Evolutionary conservation across 768 basidiomycete species (phyloP).

Genomic region (Leccinellum albellum): DNA sequence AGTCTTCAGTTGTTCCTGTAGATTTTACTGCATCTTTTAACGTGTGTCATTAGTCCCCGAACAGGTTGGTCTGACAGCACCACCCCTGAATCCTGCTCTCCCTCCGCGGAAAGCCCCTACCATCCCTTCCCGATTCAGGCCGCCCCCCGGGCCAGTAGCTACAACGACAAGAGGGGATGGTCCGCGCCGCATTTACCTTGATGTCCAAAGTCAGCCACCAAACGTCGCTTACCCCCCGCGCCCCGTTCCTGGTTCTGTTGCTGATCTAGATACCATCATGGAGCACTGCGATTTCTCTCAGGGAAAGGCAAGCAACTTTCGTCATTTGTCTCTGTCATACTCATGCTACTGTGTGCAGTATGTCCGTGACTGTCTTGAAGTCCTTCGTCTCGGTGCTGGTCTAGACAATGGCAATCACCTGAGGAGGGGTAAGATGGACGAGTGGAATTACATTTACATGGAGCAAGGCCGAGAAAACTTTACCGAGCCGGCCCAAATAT

Average conservation of each 20-base stretch:
- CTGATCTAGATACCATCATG: constrained; percentile 88
- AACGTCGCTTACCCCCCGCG: constrained; percentile 82
- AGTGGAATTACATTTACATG: constrained; percentile 86
- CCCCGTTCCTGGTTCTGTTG: constrained; percentile 77
- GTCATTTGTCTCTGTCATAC: neutral
- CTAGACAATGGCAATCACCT: constrained; percentile 78
- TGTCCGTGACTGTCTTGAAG: constrained; percentile 96
- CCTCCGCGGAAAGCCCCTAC: constrained; percentile 49
- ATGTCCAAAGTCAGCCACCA: constrained; percentile 57
- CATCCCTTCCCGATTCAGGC: constrained; percentile 47
- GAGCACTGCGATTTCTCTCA: constrained; percentile 89
- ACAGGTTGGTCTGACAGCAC: constrained; percentile 51
- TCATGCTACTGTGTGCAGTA: constrained; percentile 48
- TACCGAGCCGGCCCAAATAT: constrained; percentile 32
- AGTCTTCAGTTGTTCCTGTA: constrained; percentile 28
- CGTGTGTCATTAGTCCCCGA: constrained; percentile 55
- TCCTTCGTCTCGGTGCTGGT: constrained; percentile 85
- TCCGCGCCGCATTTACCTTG: constrained; percentile 72
- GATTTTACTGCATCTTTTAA: neutral
- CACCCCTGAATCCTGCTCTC: constrained; percentile 71
- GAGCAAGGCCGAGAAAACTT: constrained; percentile 51
- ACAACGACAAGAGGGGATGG: constrained; percentile 70
- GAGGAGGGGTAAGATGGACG: constrained; percentile 69
- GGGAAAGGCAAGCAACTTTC: constrained; percentile 50
- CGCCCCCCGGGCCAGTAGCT: constrained; percentile 43